Evolutionary conservation across 2,329 filamentous ascomycete genomes (phyloP), one percentile per base, ranked within the genome.

Genomic region (Microcyclospora pomicola): DNA sequence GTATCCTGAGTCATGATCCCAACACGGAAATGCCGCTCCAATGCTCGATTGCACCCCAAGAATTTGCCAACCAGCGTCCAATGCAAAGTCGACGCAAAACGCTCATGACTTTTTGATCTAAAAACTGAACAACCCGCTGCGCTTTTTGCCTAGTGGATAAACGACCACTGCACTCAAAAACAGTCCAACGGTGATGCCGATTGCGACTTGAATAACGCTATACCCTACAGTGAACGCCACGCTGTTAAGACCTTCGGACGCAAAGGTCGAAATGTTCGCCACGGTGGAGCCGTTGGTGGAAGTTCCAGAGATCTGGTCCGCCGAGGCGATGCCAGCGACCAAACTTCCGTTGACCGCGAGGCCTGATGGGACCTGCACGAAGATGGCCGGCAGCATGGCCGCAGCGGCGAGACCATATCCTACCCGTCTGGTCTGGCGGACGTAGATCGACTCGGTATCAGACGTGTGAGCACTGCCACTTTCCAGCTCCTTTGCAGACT

Each of bases 321-420:
- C 73, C 2, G 65, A 69, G 9, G 66, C 66, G 33, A 78, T 62
- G 11, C 74, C 73, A 0, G 66, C 63, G 2, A 78, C 65, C 13
- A 78, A 53, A 11, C 64, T 68, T 1, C 74, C 74, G 37, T 64
- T 68, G 1, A 75, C 73, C 2, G 73, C 70, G 2, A 78, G 59
- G 1, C 73, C 74, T 2, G 66, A 71, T 0, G 74, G 74, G 0
- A 78, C 73, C 42, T 76, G 71, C 2, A 77, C 72, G 45, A 92
- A 92, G 45, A 94, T 92, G 5, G 81, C 86, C 0, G 86, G 86
- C 9, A 94, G 64, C 68, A 94, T 83, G 1, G 82, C 80, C 0
- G 84, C 83, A 0, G 85, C 85, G 0, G 86, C 86, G 2, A 93
- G 72, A 1, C 81, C 82, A 55, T 87, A 85, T 10, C 80, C 76